phyloP scores from a whole-genome alignment of 139 green algal genomes.

The Picochlorum sp. region DNA sequence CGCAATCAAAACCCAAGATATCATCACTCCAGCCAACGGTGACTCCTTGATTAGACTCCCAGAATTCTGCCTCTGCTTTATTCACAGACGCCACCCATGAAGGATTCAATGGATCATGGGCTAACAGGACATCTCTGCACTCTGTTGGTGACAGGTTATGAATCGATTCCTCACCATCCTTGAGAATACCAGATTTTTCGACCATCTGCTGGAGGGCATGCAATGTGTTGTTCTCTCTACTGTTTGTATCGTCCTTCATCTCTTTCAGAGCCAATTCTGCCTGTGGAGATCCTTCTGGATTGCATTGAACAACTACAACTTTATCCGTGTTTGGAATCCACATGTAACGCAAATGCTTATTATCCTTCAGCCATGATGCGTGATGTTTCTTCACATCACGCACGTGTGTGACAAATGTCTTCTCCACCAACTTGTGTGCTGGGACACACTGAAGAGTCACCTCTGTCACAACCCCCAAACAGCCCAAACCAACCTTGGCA shows the following conservation, averaged over 20 bases:
- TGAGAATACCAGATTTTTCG: neutral
- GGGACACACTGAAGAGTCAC: conserved; percentile 70
- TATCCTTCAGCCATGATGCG: conserved; percentile 47
- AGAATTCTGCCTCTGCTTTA: conserved; percentile 80
- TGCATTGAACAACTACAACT: conserved; percentile 61
- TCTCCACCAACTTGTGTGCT: conserved; percentile 59
- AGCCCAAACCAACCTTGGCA: conserved; percentile 69
- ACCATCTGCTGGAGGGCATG: neutral
- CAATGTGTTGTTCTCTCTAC: neutral
- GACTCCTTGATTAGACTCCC: conserved; percentile 45
- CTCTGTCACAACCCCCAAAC: conserved; percentile 82
- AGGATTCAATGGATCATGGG: conserved; percentile 51
- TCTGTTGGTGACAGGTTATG: conserved; percentile 42
- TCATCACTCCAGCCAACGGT: conserved; percentile 77
- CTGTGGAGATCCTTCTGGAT: conserved; percentile 1
- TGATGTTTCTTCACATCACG: conserved; percentile 65
- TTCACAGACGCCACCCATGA: conserved; percentile 81
- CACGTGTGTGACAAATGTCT: conserved; percentile 58
- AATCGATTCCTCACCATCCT: neutral
- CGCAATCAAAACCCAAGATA: conserved; percentile 97
- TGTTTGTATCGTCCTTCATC: neutral
- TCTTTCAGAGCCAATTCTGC: conserved; percentile 16
- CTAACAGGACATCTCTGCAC: conserved; percentile 78
- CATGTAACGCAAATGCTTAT: conserved; percentile 92
- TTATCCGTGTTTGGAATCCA: conserved; percentile 93